These are phyloP conservation scores for Yarrowia phangngaensis DNA, from an alignment of 805 yeast species.

Conservation along the genomic window DNA sequence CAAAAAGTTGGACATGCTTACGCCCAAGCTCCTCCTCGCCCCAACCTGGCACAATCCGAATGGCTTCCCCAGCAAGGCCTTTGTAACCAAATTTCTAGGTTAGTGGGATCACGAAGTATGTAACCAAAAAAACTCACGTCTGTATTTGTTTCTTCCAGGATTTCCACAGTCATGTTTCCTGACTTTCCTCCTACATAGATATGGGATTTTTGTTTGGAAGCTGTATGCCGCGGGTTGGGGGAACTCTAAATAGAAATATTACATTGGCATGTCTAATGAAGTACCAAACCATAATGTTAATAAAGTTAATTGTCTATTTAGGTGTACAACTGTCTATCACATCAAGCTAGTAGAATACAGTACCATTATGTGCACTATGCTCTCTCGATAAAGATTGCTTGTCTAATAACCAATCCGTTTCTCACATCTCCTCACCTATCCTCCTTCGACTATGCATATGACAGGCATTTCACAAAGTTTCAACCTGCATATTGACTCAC, in stretches of 20 bases:
- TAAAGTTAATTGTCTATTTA: no score
- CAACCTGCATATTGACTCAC: slow-evolving; percentile 24
- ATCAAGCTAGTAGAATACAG: no score
- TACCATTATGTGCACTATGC: no score
- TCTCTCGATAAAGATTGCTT: no score
- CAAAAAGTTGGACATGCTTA: slow-evolving; percentile 30
- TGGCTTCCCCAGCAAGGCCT: slow-evolving; percentile 13
- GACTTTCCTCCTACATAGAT: slow-evolving; percentile 1
- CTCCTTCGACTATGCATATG: neutral
- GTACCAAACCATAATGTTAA: no score
- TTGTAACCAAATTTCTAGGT: slow-evolving; percentile 33
- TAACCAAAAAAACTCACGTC: slow-evolving; percentile 28
- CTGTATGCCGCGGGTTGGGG: slow-evolving; percentile 9
- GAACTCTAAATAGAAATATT: no score
- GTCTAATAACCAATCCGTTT: no score
- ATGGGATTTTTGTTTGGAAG: slow-evolving; percentile 16
- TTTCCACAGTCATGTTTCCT: slow-evolving; percentile 7
- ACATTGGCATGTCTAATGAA: no score
- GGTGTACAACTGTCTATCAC: no score
- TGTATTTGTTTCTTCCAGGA: slow-evolving; percentile 27
- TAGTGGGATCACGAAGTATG: neutral
- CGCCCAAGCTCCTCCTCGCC: slow-evolving; percentile 18
- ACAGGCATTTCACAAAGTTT: neutral
- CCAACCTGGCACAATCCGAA: slow-evolving; percentile 8
- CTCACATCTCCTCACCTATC: no score